Evolutionary conservation across 1,139 yeast genomes (phyloP).

Genomic region (Ashbya aceris): DNA sequence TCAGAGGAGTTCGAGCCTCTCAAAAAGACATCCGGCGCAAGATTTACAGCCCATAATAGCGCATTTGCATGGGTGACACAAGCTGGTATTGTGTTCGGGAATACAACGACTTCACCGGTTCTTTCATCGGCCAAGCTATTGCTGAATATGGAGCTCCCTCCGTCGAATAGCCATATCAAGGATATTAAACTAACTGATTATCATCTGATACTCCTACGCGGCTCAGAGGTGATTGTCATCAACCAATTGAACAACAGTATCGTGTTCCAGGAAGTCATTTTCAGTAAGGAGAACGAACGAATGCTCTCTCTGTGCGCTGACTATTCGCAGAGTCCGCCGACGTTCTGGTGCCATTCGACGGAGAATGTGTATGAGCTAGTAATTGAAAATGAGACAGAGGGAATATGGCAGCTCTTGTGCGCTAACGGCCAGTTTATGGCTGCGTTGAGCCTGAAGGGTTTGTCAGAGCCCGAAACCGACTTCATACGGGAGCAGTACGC

Average conservation of each 20-base stretch:
- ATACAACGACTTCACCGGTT: slow-evolving; percentile 12
- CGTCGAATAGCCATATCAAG: slow-evolving; percentile 28
- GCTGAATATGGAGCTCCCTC: slow-evolving; percentile 34
- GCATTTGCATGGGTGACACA: slow-evolving; percentile 40
- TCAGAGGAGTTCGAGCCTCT: slow-evolving; percentile 31
- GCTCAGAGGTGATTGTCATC: slow-evolving; percentile 35
- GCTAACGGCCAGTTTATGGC: slow-evolving; percentile 55
- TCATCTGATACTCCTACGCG: slow-evolving; percentile 42
- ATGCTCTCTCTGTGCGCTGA: slow-evolving; percentile 57
- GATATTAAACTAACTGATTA: slow-evolving; percentile 42
- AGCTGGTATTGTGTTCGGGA: slow-evolving; percentile 38
- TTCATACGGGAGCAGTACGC: slow-evolving; percentile 58
- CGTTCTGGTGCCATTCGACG: slow-evolving; percentile 54
- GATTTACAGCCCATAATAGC: slow-evolving; percentile 24
- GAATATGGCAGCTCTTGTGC: slow-evolving; percentile 69
- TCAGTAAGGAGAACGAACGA: slow-evolving; percentile 32
- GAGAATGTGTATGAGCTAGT: slow-evolving; percentile 56
- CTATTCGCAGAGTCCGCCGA: slow-evolving; percentile 33
- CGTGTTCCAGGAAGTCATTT: slow-evolving; percentile 35
- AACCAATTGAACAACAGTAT: slow-evolving; percentile 44
- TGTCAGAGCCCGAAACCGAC: slow-evolving; percentile 39
- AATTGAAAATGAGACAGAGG: slow-evolving; percentile 56
- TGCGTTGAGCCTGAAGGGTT: slow-evolving; percentile 47
- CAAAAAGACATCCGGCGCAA: slow-evolving; percentile 27
- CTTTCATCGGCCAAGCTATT: slow-evolving; percentile 32